phyloP scores from a whole-genome alignment of 768 basidiomycete species.

The Gelatoporia subvermispora region DNA sequence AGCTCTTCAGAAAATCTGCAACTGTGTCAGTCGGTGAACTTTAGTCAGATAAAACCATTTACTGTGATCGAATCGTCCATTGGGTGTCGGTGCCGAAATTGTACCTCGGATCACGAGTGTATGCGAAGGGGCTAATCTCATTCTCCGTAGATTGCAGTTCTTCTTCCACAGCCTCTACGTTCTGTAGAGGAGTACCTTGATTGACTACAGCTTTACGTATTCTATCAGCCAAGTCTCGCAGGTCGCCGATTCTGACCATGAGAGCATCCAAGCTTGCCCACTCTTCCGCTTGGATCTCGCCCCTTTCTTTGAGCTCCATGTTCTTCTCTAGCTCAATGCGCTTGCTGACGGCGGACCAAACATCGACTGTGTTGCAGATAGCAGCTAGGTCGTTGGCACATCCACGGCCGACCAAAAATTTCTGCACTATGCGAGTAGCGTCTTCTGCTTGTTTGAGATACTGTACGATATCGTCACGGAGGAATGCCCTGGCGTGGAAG shows the following conservation, averaged over 20 bases:
- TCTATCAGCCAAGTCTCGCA: conserved; percentile 47
- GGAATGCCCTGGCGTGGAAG: conserved; percentile 55
- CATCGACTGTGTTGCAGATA: conserved; percentile 55
- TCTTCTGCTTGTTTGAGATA: conserved; percentile 61
- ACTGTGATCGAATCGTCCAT: conserved; percentile 70
- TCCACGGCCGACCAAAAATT: conserved; percentile 66
- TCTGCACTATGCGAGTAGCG: conserved; percentile 69
- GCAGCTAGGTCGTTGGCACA: conserved; percentile 59
- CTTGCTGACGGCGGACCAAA: conserved; percentile 50
- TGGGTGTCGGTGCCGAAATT: conserved; percentile 30
- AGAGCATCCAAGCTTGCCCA: conserved; percentile 57
- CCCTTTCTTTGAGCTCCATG: conserved; percentile 38
- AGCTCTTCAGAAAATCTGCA: conserved; percentile 61
- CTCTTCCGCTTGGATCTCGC: conserved; percentile 25
- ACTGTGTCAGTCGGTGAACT: background rate
- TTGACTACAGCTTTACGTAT: conserved; percentile 35
- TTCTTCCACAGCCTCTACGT: background rate
- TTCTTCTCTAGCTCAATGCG: conserved; percentile 52
- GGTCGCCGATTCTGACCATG: conserved; percentile 45
- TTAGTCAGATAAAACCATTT: conserved; percentile 8
- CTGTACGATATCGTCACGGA: conserved; percentile 58
- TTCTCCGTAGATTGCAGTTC: conserved; percentile 8
- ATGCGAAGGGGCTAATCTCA: background rate
- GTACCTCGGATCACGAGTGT: conserved; percentile 3
- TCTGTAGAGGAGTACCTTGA: conserved; percentile 1